Conservation (phyloP, 2,329 filamentous ascomycete species). For the Penicillium sp. region DNA sequence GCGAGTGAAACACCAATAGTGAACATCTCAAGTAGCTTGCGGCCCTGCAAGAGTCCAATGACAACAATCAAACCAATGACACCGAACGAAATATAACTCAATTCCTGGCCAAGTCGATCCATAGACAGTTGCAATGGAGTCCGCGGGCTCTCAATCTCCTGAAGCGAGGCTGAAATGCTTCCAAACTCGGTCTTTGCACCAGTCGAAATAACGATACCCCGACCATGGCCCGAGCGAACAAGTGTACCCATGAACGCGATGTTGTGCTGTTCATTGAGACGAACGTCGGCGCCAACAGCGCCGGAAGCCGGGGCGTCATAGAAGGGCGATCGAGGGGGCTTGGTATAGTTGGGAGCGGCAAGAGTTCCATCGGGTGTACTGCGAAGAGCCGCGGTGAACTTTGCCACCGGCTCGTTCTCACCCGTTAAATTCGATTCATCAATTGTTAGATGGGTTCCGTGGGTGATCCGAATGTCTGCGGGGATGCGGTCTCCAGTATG, state of each 20-base stretch:
- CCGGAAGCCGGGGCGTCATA: slow-evolving; percentile 63
- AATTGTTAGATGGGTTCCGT: slow-evolving; percentile 85
- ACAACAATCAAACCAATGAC: slow-evolving; percentile 93
- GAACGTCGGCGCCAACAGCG: slow-evolving; percentile 66
- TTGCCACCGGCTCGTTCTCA: slow-evolving; percentile 89
- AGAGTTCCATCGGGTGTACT: slow-evolving; percentile 34
- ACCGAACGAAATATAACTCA: slow-evolving; percentile 95
- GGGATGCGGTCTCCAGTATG: slow-evolving; percentile 96
- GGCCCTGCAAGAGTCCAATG: slow-evolving; percentile 87
- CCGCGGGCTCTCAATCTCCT: slow-evolving; percentile 91
- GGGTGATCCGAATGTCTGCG: slow-evolving; percentile 91
- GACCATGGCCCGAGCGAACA: slow-evolving; percentile 91
- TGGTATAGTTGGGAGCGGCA: slow-evolving; percentile 35
- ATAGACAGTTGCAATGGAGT: slow-evolving; percentile 94
- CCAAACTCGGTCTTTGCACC: slow-evolving; percentile 94
- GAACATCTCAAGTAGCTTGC: slow-evolving; percentile 89
- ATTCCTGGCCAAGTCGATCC: slow-evolving; percentile 94
- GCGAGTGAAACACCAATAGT: slow-evolving; percentile 96
- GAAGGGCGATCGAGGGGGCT: slow-evolving; percentile 58
- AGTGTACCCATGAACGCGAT: slow-evolving; percentile 98
- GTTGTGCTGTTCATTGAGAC: slow-evolving; percentile 77
- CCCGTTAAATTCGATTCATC: slow-evolving; percentile 97
- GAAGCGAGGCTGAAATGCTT: slow-evolving; percentile 90
- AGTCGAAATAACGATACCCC: slow-evolving; percentile 96
- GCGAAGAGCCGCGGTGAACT: slow-evolving; percentile 68